phyloP scores from a whole-genome alignment of 768 basidiomycete species.

The Boletus tomentosulus region DNA sequence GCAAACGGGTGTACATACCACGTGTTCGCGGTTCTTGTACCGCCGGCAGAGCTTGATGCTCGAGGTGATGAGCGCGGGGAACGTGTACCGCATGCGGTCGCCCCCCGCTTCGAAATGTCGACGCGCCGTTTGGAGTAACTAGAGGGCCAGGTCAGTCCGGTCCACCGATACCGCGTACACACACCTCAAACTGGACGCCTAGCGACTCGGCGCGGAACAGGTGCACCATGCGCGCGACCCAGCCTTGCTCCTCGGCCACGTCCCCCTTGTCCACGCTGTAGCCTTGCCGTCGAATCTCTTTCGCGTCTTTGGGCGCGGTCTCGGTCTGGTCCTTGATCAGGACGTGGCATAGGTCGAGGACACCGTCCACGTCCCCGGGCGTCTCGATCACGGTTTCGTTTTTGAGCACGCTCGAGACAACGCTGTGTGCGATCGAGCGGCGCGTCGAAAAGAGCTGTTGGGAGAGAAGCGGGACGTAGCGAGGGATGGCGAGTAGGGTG shows the following conservation, averaged over 20 bases:
- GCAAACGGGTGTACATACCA: slow-evolving; percentile 37
- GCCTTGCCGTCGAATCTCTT: slow-evolving; percentile 53
- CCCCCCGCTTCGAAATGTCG: slow-evolving; percentile 88
- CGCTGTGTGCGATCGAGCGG: slow-evolving; percentile 88
- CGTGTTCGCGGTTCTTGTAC: slow-evolving; percentile 78
- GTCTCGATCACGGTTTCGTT: slow-evolving; percentile 95
- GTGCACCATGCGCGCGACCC: slow-evolving; percentile 98
- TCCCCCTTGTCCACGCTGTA: slow-evolving; percentile 77
- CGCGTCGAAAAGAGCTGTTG: slow-evolving; percentile 89
- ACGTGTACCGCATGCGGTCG: slow-evolving; percentile 94
- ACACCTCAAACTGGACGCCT: slow-evolving; percentile 84
- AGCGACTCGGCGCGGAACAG: slow-evolving; percentile 86
- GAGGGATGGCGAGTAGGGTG: slow-evolving; percentile 93
- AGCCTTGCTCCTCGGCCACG: slow-evolving; percentile 97
- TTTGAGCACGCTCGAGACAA: slow-evolving; percentile 92
- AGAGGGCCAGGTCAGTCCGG: not conserved
- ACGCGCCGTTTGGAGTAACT: slow-evolving; percentile 90
- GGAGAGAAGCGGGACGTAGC: slow-evolving; percentile 77
- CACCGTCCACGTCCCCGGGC: slow-evolving; percentile 91
- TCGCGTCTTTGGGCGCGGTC: slow-evolving; percentile 32
- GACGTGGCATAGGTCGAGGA: slow-evolving; percentile 89
- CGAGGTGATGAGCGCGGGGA: slow-evolving; percentile 92
- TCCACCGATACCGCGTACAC: slow-evolving; percentile 8
- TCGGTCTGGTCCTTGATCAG: slow-evolving; percentile 84
- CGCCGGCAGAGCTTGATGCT: slow-evolving; percentile 89